Percentiles rank a stretch among this genome's conserved stretches.
These are phyloP conservation scores for Fulvia fulva DNA, from an alignment of 2,329 filamentous ascomycete genomes.

Conservation along the genomic window DNA sequence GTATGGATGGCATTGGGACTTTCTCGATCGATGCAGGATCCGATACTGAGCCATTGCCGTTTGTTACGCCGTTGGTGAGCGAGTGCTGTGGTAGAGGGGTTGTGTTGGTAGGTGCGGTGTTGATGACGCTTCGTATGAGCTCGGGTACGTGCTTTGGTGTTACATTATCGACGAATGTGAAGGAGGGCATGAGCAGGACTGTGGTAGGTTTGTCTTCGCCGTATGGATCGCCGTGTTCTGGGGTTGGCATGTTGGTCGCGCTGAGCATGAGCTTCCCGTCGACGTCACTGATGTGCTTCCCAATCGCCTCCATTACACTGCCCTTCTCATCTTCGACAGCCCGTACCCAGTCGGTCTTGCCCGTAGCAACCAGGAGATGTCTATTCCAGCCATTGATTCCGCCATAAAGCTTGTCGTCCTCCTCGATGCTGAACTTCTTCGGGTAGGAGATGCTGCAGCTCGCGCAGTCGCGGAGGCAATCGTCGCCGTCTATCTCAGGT, in stretches of 20 bases:
- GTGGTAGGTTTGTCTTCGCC: slow-evolving; percentile 66
- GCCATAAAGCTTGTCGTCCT: slow-evolving; percentile 76
- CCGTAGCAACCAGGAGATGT: slow-evolving; percentile 88
- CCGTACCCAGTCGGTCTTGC: slow-evolving; percentile 89
- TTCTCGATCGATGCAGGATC: slow-evolving; percentile 9
- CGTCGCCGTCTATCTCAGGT: slow-evolving; percentile 77
- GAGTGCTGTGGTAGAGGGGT: slow-evolving; percentile 49
- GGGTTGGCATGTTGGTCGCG: slow-evolving; percentile 84
- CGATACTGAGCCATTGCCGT: slow-evolving; percentile 9
- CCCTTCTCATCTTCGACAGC: slow-evolving; percentile 81
- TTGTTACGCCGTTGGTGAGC: slow-evolving; percentile 6
- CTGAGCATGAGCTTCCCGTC: slow-evolving; percentile 75
- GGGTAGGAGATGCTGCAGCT: slow-evolving; percentile 78
- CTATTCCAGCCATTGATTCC: slow-evolving; percentile 82
- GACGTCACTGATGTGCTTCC: slow-evolving; percentile 32
- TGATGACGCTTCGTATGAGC: slow-evolving; percentile 68
- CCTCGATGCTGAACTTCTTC: slow-evolving; percentile 67
- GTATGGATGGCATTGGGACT: slow-evolving; percentile 12
- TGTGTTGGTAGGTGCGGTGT: slow-evolving; percentile 68
- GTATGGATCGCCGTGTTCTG: slow-evolving; percentile 45
- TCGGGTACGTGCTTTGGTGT: slow-evolving; percentile 68
- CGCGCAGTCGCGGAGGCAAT: slow-evolving; percentile 82
- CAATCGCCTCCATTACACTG: slow-evolving; percentile 53
- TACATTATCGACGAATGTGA: slow-evolving; percentile 78
- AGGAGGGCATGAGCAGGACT: slow-evolving; percentile 78